These are phyloP conservation scores for Bolboschoenus planiculmis DNA, from an alignment of 176 grass and related monocot genomes.

Conservation along the genomic window DNA sequence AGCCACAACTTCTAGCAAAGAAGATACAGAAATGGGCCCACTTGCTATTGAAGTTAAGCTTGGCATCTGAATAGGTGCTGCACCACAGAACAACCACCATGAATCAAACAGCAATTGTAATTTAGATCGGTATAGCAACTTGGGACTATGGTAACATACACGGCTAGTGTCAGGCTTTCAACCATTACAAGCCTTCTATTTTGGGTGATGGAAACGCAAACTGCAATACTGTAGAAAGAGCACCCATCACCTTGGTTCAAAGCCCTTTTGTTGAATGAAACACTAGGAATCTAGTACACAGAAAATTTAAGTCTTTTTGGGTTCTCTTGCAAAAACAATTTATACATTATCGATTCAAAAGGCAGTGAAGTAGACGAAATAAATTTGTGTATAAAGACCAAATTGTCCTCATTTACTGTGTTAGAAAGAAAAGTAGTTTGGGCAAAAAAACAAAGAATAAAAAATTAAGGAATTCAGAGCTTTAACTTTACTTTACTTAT, in stretches of 20 bases:
- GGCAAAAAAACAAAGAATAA: not conserved
- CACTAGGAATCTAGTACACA: not conserved
- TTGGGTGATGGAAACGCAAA: not conserved
- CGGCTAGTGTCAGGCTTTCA: not conserved
- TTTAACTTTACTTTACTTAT: not conserved
- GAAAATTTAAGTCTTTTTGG: not conserved
- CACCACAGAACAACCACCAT: not conserved
- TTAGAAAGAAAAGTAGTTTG: not conserved
- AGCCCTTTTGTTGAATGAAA: not conserved
- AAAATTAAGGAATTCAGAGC: not conserved
- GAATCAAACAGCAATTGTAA: not conserved
- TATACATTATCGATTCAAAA: not conserved
- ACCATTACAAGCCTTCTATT: not conserved
- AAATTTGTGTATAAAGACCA: not conserved
- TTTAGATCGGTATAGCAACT: not conserved
- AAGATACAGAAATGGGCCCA: constrained; percentile 43
- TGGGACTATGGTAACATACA: not conserved
- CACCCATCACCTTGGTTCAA: not conserved
- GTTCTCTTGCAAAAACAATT: not conserved
- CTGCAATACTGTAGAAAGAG: not conserved
- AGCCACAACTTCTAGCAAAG: constrained; percentile 65
- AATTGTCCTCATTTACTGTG: not conserved
- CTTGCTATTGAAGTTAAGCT: not conserved
- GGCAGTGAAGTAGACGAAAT: not conserved
- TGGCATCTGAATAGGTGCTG: constrained; percentile 34